Conservation (phyloP, 495 filamentous ascomycete species). For the Aspergillus homomorphus region DNA sequence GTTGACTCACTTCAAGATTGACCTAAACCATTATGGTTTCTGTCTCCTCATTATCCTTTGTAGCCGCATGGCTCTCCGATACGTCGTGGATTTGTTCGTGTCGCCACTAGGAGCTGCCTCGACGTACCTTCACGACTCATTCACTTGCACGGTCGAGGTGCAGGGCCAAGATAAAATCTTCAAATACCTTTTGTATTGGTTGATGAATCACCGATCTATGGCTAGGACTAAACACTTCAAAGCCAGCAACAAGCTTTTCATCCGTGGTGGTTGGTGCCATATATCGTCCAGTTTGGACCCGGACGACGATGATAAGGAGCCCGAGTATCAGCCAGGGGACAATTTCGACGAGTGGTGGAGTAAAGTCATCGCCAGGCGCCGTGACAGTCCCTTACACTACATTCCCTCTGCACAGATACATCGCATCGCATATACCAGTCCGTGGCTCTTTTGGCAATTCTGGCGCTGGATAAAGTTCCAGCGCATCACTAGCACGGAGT, state of each 20-base stretch:
- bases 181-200: slow-evolving; percentile 68
- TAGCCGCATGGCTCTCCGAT: slow-evolving; percentile 43
- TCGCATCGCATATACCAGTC: slow-evolving; percentile 61
- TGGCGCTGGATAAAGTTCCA: slow-evolving; percentile 34
- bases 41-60: slow-evolving; percentile 50
- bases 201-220: slow-evolving; percentile 58
- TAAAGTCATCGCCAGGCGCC: slow-evolving; percentile 39
- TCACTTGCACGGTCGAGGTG: slow-evolving; percentile 58
- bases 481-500: slow-evolving; percentile 36
- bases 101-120: not conserved
- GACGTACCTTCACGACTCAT: slow-evolving; percentile 15
- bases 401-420: slow-evolving; percentile 63
- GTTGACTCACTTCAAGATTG: slow-evolving; percentile 60
- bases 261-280: slow-evolving; percentile 47
- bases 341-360: slow-evolving; percentile 47
- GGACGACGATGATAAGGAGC: slow-evolving; percentile 40
- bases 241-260: slow-evolving; percentile 53
- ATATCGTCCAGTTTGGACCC: slow-evolving; percentile 40
- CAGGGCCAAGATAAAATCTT: slow-evolving; percentile 65
- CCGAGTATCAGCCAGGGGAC: slow-evolving; percentile 20
- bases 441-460: slow-evolving; percentile 37
- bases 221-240: slow-evolving; percentile 57
- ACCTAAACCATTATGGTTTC: slow-evolving; percentile 68
- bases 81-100: slow-evolving; percentile 32
- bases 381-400: slow-evolving; percentile 59